These are phyloP conservation scores for Viola odorata DNA, from an alignment of 345 rosid genomes.

Conservation along the genomic window DNA sequence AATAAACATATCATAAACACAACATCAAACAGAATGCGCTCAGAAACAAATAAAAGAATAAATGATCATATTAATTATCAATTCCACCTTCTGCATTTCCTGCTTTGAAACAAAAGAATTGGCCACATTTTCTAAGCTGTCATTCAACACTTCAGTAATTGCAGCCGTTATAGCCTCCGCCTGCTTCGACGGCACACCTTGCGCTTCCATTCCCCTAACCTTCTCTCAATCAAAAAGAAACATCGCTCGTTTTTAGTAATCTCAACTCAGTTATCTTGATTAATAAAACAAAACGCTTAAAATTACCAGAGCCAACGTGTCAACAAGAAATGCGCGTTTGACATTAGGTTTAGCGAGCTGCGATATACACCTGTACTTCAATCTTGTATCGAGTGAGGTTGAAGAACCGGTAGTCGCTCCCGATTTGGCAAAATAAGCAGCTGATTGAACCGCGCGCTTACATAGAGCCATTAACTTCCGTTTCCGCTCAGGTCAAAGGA, in stretches of 20 bases:
- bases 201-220: constrained; percentile 86
- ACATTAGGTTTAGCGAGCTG: constrained; percentile 57
- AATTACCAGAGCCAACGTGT: constrained; percentile 83
- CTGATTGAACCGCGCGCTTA: constrained; percentile 35
- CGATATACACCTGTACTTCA: constrained; percentile 40
- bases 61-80: neutral
- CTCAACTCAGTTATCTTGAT: too few relatives aligned
- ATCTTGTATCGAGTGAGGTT: constrained; percentile 11
- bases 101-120: constrained; percentile 72
- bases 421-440: constrained; percentile 19
- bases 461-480: constrained; percentile 39
- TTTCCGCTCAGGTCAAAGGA: neutral
- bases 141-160: constrained; percentile 78
- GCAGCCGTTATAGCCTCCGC: constrained; percentile 91
- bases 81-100: constrained; percentile 79
- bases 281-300: neutral
- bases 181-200: constrained; percentile 86
- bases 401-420: constrained; percentile 18
- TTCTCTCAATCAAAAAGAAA: constrained; percentile 6
- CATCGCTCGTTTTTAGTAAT: too few relatives aligned
- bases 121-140: constrained; percentile 83
- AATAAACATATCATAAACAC: constrained; percentile 1
- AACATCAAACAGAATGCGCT: neutral
- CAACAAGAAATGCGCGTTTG: constrained; percentile 84
- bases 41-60: neutral